Base-by-base conservation (phyloP, 176 grass and related monocot species). In the Cenchrus purpureus region DNA sequence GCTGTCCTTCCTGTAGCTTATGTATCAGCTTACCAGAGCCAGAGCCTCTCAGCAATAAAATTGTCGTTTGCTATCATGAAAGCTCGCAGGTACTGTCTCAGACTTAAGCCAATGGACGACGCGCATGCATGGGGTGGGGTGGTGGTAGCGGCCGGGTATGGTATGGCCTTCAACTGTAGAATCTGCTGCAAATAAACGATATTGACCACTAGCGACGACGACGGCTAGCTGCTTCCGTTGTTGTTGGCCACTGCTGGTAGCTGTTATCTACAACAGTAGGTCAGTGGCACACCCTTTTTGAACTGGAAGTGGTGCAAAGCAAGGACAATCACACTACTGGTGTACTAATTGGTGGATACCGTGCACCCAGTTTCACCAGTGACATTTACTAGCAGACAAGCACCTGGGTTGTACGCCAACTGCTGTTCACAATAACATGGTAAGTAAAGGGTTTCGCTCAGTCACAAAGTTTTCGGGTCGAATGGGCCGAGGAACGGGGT, bases 1-100 rank as follows among this genome's bases (percentile, higher is more conserved):
- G 76, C 68, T 89, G 82, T 62, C 77, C 32, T 75, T 31, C 43
- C 87, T 85, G 77, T 89, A 61, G 77, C 82, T 85, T 66, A 85
- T 75, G 82, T 31, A 75, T 74, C 29, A 32, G 52, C 76, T 61
- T 74, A 80, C 9, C 76, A 59, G 69, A 67, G 61, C 9, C 76
- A 59, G 69, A 67, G 61, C 32, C 8, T 52, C 44, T 58, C 16
- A 14, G 65, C 75, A n/a, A 14, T 43, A 71, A 71, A 22, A 59
- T 74, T 57, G 69, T 67, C 82, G 12, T 52, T 74, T 68, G 61
- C 29, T 51, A 60, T 58, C 60, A 80, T 80, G 69, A 32, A 65
- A 74, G n/a, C 50, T 74, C 50, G 71, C 59, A 51, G 28, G 59
- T 20, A 46, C 10, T 4, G 68, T 28, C 48, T 49, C 51, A 63